Percentiles rank a stretch among this genome's conserved stretches.
These are phyloP conservation scores for Claviceps citrina DNA, from an alignment of 2,329 filamentous ascomycete genomes.

Conservation along the genomic window DNA sequence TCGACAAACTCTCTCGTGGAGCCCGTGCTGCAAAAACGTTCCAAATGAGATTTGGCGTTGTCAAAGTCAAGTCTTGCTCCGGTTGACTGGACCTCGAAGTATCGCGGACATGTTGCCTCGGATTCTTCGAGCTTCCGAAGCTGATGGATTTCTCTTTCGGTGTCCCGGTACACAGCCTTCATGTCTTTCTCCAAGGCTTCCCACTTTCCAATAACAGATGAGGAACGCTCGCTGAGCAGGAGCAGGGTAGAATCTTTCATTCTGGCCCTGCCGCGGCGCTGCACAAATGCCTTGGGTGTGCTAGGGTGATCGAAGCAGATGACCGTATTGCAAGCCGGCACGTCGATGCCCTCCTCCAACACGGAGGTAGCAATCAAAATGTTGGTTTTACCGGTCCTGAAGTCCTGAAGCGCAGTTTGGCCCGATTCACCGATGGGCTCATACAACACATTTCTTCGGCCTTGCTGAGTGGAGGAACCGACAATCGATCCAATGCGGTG, in stretches of 20 bases:
- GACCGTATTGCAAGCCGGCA: slow-evolving; percentile 47
- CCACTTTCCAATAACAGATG: slow-evolving; percentile 35
- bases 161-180: slow-evolving; percentile 52
- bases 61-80: slow-evolving; percentile 56
- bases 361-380: slow-evolving; percentile 49
- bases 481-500: slow-evolving; percentile 41
- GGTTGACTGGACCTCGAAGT: slow-evolving; percentile 26
- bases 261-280: slow-evolving; percentile 38
- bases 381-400: slow-evolving; percentile 38
- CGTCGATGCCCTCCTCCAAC: slow-evolving; percentile 52
- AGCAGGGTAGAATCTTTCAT: slow-evolving; percentile 36
- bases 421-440: slow-evolving; percentile 20
- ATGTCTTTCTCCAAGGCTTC: slow-evolving; percentile 54
- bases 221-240: slow-evolving; percentile 24
- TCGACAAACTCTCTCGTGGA: slow-evolving; percentile 45
- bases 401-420: slow-evolving; percentile 25
- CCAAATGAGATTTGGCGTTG: slow-evolving; percentile 59
- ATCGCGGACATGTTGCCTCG: slow-evolving; percentile 11
- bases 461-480: slow-evolving; percentile 29
- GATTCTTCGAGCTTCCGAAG: slow-evolving; percentile 33
- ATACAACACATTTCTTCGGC: slow-evolving; percentile 25
- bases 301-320: slow-evolving; percentile 37
- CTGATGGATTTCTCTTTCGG: slow-evolving; percentile 34
- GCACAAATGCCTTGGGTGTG: slow-evolving; percentile 42
- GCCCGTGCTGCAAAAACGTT: slow-evolving; percentile 62